A percentile compares a stretch with the other conserved stretches of the same genome.
Evolutionary conservation across 1,139 yeast genomes (phyloP).

Genomic region (Chernovozyma sophiae-reginae): DNA sequence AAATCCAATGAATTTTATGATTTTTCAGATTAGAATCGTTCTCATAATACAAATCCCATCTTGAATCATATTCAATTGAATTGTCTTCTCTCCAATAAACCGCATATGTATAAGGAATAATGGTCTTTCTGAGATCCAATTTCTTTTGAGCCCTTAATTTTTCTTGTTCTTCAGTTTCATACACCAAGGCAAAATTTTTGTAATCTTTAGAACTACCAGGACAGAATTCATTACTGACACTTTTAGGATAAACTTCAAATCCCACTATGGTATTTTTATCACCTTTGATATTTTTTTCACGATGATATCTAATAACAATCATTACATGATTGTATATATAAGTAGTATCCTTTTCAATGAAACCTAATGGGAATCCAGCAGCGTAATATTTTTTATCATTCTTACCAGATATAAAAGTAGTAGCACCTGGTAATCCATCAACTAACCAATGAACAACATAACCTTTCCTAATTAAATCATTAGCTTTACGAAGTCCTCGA

Average conservation of each 20-base stretch:
- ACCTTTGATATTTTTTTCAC: conserved; percentile 35
- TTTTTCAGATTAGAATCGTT: conserved; percentile 44
- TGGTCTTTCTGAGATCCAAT: conserved; percentile 18
- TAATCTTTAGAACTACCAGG: conserved; percentile 65
- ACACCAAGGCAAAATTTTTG: conserved; percentile 47
- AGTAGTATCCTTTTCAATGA: conserved; percentile 50
- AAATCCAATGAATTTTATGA: conserved; percentile 63
- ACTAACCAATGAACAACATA: conserved; percentile 82
- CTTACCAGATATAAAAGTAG: conserved; percentile 68
- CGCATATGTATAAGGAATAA: conserved; percentile 77
- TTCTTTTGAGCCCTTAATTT: conserved; percentile 8
- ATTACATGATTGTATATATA: conserved; percentile 77
- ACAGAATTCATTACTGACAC: conserved; percentile 63
- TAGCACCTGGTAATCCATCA: conserved; percentile 86
- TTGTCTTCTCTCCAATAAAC: conserved; percentile 87
- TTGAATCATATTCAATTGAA: conserved; percentile 57
- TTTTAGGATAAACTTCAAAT: conserved; percentile 84
- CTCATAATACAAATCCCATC: conserved; percentile 74
- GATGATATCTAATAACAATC: conserved; percentile 73
- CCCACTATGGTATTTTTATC: conserved; percentile 66
- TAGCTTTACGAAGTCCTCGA: conserved; percentile 52
- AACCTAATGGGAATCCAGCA: conserved; percentile 85
- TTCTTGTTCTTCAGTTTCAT: conserved; percentile 2
- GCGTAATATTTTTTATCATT: conserved; percentile 67
- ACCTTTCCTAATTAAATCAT: conserved; percentile 58